Evolutionary conservation across 2,329 filamentous ascomycete species (phyloP).

Genomic region (Daldinia eschscholtzii): DNA sequence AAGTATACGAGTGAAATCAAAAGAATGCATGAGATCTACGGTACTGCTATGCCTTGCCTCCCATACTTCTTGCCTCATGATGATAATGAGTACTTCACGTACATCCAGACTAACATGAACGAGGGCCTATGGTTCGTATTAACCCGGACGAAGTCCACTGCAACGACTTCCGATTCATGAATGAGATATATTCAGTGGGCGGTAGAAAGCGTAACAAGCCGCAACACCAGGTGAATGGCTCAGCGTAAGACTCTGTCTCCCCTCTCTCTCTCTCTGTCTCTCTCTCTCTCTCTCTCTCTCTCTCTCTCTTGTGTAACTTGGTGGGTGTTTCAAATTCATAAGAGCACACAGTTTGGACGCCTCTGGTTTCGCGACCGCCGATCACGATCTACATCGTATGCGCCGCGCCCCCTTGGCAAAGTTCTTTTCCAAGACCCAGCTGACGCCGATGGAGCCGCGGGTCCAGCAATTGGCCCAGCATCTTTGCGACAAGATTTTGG

Average conservation of each 20-base stretch:
- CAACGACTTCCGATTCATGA: slow-evolving; percentile 33
- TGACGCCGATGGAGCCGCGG: slow-evolving; percentile 51
- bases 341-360: slow-evolving; percentile 1
- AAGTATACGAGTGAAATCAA: slow-evolving; percentile 37
- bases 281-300: no score
- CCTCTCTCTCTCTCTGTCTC: no score
- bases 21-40: slow-evolving; percentile 42
- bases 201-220: slow-evolving; percentile 39
- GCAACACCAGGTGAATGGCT: slow-evolving; percentile 26
- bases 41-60: slow-evolving; percentile 13
- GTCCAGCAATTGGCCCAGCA: slow-evolving; percentile 47
- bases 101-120: slow-evolving; percentile 6
- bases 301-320: no score
- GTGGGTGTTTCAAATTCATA: slow-evolving; percentile 3
- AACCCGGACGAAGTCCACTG: slow-evolving; percentile 39
- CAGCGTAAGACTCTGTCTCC: slow-evolving; percentile 22
- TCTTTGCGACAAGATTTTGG: slow-evolving; percentile 51
- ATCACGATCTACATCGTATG: slow-evolving; percentile 49
- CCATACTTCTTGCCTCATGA: no score
- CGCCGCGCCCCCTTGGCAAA: slow-evolving; percentile 48
- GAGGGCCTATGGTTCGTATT: slow-evolving; percentile 40
- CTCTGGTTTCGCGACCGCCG: slow-evolving; percentile 43
- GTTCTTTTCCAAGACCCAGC: slow-evolving; percentile 52
- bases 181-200: slow-evolving; percentile 34
- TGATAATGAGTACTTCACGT: not conserved